Evolutionary conservation across 1,284 basidiomycete species (phyloP), one percentile per base, ranked within the genome.

Genomic region (Microbotryum violaceum): DNA sequence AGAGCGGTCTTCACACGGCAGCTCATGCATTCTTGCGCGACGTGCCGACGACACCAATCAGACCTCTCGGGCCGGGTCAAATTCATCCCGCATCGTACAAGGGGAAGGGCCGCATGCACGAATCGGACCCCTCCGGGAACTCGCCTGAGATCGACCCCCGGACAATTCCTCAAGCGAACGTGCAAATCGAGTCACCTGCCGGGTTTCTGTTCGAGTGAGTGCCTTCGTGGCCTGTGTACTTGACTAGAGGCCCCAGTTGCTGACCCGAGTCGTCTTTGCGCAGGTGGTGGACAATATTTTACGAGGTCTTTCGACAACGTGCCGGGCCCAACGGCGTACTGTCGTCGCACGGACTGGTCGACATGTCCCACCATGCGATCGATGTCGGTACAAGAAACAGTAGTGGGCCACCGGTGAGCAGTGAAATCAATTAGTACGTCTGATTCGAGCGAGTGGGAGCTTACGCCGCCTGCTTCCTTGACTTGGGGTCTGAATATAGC

Each of bases 271-370:
- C 23, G 9, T 18, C 21, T 16, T 42, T 23, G 16, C 31, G 21
- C 47, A 60, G 59, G 18, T 70, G 69, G 69, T 70, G 63, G 63
- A 49, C 48, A 44, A 61, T 70, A 31, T 68, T 68, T 48, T 69
- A 63, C 61, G 69, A 70, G 56, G 58, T 68, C 48, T 66, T 51
- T 31, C 58, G 59, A 9, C 53, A 52, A 8, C 21, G 46, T 6
- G 50, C 51, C 1, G 21, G 21, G 5, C 45, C 45, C 31, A 50
- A 50, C 46, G 54, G 58, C 14, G 21, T 25, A 2, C 25, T 42
- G 9, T 33, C 54, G 6, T 54, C 61, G 29, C 42, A 57, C 21
- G 33, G 47, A 1, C 61, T 61, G 23, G 49, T 63, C 49, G 56
- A 63, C 10, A 53, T 54, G 6, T 31, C 47, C 27, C 25, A 50